Evolutionary conservation across 148 eudicot species (phyloP).

Genomic region (Dianthus caryophyllus): DNA sequence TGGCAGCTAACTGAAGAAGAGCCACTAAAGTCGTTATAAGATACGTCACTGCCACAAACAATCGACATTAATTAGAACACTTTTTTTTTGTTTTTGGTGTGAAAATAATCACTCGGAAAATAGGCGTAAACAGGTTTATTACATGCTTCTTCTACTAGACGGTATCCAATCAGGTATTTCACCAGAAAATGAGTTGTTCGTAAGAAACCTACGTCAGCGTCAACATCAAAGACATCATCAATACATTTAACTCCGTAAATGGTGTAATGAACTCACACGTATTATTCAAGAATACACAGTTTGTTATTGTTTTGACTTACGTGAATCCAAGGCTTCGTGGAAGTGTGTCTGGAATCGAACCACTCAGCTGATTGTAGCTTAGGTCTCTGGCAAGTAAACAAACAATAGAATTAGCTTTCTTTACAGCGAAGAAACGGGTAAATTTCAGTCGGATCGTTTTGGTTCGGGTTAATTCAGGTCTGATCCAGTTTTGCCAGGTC

Average conservation of each 20-base stretch:
- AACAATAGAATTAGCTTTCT: too few relatives aligned
- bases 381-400: too few relatives aligned
- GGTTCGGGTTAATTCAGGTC: too few relatives aligned
- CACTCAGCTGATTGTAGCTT: conserved; percentile 48
- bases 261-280: not conserved
- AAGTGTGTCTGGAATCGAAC: conserved; percentile 37
- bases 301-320: conserved; percentile 41
- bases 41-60: conserved; percentile 49
- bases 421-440: too few relatives aligned
- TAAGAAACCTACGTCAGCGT: conserved; percentile 43
- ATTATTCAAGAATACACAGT: too few relatives aligned
- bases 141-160: conserved; percentile 28
- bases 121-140: too few relatives aligned
- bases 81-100: too few relatives aligned
- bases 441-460: too few relatives aligned
- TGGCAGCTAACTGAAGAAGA: conserved; percentile 36
- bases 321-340: conserved; percentile 15
- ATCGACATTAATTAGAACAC: too few relatives aligned
- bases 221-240: not conserved
- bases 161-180: conserved; percentile 45
- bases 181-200: conserved; percentile 59
- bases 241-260: not conserved
- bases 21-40: conserved; percentile 59
- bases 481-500: too few relatives aligned
- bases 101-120: conserved; percentile 30